Conservation (phyloP, 2,329 filamentous ascomycete species). For the Trichoderma breve region DNA sequence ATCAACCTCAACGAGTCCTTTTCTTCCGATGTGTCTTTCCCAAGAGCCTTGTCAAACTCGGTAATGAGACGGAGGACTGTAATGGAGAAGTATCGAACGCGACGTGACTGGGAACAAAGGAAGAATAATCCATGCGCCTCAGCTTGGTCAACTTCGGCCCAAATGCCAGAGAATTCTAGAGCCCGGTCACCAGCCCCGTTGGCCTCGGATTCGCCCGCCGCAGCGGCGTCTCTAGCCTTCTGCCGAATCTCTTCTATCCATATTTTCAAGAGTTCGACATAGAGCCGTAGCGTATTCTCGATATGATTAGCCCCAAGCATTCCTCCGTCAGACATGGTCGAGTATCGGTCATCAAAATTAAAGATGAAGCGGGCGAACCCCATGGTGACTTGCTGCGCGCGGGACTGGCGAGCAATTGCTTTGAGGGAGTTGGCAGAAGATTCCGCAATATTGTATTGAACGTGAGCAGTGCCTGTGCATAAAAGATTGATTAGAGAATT, state of each 20-base stretch:
- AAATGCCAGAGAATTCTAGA: conserved; percentile 77
- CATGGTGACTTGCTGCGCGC: conserved; percentile 93
- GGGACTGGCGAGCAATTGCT: conserved; percentile 87
- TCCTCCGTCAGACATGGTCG: conserved; percentile 95
- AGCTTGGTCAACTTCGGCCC: conserved; percentile 93
- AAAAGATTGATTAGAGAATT: conserved; percentile 91
- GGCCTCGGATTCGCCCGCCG: conserved; percentile 62
- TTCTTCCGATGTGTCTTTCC: conserved; percentile 59
- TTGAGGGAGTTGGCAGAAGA: conserved; percentile 93
- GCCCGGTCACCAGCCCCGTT: conserved; percentile 66
- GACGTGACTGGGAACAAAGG: conserved; percentile 88
- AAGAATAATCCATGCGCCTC: conserved; percentile 98
- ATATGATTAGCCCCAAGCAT: conserved; percentile 94
- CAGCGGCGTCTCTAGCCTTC: conserved; percentile 73
- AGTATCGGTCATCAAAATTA: conserved; percentile 95
- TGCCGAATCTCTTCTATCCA: conserved; percentile 97
- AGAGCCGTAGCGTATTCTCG: conserved; percentile 86
- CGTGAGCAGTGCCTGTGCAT: conserved; percentile 94
- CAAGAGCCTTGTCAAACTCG: conserved; percentile 87
- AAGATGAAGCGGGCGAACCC: conserved; percentile 98
- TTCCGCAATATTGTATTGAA: conserved; percentile 85
- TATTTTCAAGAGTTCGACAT: conserved; percentile 89
- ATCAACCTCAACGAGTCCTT: conserved; percentile 75
- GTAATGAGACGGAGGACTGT: conserved; percentile 88
- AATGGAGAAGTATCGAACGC: conserved; percentile 86